These are phyloP conservation scores for Neonectria sp. DNA, from an alignment of 2,329 filamentous ascomycete species.

Conservation along the genomic window DNA sequence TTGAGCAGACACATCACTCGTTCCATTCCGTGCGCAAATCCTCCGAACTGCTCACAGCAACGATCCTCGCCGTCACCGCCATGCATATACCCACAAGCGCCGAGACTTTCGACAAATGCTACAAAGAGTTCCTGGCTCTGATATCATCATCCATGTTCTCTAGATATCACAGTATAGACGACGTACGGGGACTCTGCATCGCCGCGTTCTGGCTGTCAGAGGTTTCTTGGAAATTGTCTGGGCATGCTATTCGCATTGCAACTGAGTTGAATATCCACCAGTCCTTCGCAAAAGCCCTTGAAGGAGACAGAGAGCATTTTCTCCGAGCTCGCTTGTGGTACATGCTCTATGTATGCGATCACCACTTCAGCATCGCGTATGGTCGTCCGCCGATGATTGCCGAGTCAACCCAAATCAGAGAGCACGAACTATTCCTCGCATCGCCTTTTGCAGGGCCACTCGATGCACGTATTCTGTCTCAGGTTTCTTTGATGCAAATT, in stretches of 20 bases:
- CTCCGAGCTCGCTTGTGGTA: constrained; percentile 73
- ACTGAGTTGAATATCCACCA: constrained; percentile 70
- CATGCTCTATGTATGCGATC: constrained; percentile 52
- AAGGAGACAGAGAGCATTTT: constrained; percentile 64
- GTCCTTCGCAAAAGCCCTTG: constrained; percentile 64
- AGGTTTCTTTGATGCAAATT: constrained; percentile 36
- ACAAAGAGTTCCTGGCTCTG: constrained; percentile 69
- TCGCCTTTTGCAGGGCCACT: constrained; percentile 33
- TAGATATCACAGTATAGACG: constrained; percentile 70
- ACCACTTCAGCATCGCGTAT: constrained; percentile 53
- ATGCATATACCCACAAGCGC: constrained; percentile 71
- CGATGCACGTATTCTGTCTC: constrained; percentile 31
- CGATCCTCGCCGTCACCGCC: constrained; percentile 71
- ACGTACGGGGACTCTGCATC: constrained; percentile 72
- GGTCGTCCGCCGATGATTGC: constrained; percentile 50
- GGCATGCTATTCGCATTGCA: constrained; percentile 70
- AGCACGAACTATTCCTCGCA: constrained; percentile 47
- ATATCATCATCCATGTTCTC: constrained; percentile 72
- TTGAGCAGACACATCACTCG: constrained; percentile 53
- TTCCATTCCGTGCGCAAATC: constrained; percentile 67
- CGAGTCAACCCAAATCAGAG: constrained; percentile 38
- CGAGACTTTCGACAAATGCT: constrained; percentile 60
- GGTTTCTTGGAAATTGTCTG: constrained; percentile 72
- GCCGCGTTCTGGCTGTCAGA: constrained; percentile 76
- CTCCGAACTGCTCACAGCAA: constrained; percentile 69